Evolutionary conservation across 305 asterid species (phyloP).

Genomic region (Rubia occidens): DNA sequence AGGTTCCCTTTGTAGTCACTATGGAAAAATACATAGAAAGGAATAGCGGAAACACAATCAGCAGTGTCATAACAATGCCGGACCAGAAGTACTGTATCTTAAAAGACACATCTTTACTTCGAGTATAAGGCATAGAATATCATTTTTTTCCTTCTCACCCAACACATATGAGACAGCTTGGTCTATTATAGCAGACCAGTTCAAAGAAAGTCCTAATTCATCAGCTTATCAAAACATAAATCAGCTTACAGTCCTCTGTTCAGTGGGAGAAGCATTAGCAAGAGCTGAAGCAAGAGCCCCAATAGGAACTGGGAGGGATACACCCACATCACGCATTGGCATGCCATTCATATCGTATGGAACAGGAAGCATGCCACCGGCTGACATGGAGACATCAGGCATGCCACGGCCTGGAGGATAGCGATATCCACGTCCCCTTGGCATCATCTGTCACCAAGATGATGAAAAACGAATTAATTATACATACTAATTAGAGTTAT

Average conservation of each 20-base stretch:
- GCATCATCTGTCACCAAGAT: constrained; percentile 27
- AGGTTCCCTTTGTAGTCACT: too few species aligned
- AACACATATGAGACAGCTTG: background rate
- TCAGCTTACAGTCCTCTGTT: constrained; percentile 73
- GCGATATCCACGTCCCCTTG: constrained; percentile 33
- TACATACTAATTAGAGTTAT: background rate
- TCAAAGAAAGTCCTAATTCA: background rate
- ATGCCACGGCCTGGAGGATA: constrained; percentile 28
- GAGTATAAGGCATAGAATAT: too few species aligned
- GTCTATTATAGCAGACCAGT: background rate
- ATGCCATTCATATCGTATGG: constrained; percentile 45
- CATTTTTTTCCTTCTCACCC: background rate
- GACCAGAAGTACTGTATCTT: too few species aligned
- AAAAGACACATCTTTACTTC: too few species aligned
- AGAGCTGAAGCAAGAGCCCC: constrained; percentile 95
- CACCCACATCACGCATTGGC: constrained; percentile 66
- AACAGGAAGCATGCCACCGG: constrained; percentile 30
- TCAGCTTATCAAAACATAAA: background rate
- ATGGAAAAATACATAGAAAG: too few species aligned
- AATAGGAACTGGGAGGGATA: constrained; percentile 57
- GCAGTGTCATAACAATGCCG: background rate
- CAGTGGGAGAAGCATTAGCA: constrained; percentile 81
- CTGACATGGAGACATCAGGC: constrained; percentile 30
- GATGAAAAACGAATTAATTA: background rate
- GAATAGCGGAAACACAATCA: background rate